These are phyloP conservation scores for Quercus glauca DNA, from an alignment of 306 rosid genomes.

Conservation along the genomic window DNA sequence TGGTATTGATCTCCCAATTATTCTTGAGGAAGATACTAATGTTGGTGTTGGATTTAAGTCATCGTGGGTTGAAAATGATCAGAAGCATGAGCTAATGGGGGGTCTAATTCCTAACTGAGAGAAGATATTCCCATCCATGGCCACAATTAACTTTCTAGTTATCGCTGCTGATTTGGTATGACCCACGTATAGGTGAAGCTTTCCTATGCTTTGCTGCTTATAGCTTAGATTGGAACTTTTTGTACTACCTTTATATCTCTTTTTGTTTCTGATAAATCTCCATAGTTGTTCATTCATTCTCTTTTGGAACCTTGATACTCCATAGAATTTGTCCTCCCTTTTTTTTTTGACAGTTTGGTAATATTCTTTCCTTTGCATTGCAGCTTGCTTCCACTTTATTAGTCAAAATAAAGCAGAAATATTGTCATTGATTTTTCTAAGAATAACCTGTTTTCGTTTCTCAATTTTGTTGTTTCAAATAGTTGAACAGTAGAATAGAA, in stretches of 20 bases:
- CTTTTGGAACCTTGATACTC: neutral
- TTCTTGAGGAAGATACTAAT: slow-evolving; percentile 18
- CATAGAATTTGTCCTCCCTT: neutral
- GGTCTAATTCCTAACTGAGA: slow-evolving; percentile 25
- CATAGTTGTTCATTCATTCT: neutral
- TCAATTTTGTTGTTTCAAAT: neutral
- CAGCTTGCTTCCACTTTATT: too few species aligned
- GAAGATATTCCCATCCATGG: slow-evolving; percentile 2
- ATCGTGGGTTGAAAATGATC: slow-evolving; percentile 33
- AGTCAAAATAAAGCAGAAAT: neutral
- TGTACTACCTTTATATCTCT: neutral
- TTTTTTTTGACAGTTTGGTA: too few species aligned
- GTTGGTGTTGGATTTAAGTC: slow-evolving; percentile 27
- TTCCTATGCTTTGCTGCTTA: neutral
- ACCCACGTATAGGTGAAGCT: slow-evolving; percentile 10
- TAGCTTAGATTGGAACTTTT: neutral
- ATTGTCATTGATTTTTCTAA: neutral
- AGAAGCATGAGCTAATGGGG: slow-evolving; percentile 27
- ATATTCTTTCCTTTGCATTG: too few species aligned
- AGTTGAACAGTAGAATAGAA: neutral
- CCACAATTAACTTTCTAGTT: neutral
- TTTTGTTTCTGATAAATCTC: neutral
- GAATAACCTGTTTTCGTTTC: too few species aligned
- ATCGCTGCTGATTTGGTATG: neutral
- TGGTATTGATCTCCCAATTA: slow-evolving; percentile 4